These are phyloP conservation scores for Monosporascus cannonballus DNA, from an alignment of 2,329 filamentous ascomycete genomes.

Conservation along the genomic window DNA sequence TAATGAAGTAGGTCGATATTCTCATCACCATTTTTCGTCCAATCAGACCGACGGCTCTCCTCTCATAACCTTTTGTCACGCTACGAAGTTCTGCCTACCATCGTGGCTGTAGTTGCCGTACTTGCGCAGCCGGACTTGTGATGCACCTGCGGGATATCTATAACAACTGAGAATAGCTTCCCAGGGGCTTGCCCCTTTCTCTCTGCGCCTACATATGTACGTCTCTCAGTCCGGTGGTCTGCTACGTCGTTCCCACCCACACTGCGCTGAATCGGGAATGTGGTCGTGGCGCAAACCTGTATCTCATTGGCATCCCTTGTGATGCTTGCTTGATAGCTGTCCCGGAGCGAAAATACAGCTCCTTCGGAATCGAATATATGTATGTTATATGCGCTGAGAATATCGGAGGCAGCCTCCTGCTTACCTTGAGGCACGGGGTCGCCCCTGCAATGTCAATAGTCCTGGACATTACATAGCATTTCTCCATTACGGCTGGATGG, in stretches of 20 bases:
- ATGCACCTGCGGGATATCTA: neutral
- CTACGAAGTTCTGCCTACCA: neutral
- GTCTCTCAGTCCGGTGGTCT: slow-evolving; percentile 16
- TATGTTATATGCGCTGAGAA: neutral
- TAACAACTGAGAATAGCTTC: neutral
- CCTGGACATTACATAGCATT: slow-evolving; percentile 1
- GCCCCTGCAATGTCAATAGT: too few species aligned
- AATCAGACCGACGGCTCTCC: neutral
- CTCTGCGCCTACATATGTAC: neutral
- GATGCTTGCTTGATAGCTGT: slow-evolving; percentile 6
- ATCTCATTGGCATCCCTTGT: slow-evolving; percentile 11
- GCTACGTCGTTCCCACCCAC: slow-evolving; percentile 15
- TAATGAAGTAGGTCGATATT: neutral
- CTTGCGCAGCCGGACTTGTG: neutral
- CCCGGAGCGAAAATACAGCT: slow-evolving; percentile 8
- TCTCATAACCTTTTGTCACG: neutral
- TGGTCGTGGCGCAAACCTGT: slow-evolving; percentile 12
- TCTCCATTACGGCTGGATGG: neutral
- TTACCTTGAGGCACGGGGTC: too few species aligned
- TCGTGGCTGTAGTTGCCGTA: neutral
- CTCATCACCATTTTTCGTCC: neutral
- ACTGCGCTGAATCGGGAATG: slow-evolving; percentile 27
- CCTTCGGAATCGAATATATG: slow-evolving; percentile 8
- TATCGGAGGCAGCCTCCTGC: too few species aligned
- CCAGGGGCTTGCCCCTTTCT: too few species aligned